Base-by-base conservation (phyloP, 2,329 filamentous ascomycete species). In the Monosporascus ibericus region DNA sequence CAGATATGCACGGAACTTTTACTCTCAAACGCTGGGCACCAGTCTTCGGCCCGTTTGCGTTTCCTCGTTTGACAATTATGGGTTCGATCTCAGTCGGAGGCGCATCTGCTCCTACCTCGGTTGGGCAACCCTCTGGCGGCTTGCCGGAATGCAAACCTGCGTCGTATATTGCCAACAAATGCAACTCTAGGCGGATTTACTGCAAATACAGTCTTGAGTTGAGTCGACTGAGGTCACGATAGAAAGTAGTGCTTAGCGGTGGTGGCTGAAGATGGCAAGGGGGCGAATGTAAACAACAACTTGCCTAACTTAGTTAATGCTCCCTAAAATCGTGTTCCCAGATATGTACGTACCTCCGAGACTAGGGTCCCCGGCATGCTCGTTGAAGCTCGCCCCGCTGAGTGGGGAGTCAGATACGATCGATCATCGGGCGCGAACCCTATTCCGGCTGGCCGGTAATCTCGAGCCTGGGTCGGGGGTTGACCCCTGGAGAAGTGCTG, bases 11-110 rank as follows among this genome's bases (percentile, higher is more conserved):
- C 27, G 27, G 27, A 27, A 27, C 8, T 27, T 27, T 11, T 8
- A 27, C 27, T 9, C 8, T 9, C 27, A 67, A 72, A 56, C 69
- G 68, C 54, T 73, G 68, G 2, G 60, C 3, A 52, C 65, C 18
- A 52, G 71, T 51, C 56, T 61, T 37, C 64, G 60, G n/a, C 63
- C 63, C 38, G 60, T 62, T 25, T 57, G 37, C 3, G 53, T 50
- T 36, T 68, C 59, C 17, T 69, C 61, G 54, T 72, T 72, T 38
- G n/a, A 46, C 15, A 48, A 72, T 65, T 34, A 65, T 65, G 22
- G 66, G 59, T 5, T 65, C 64, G 34, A 70, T 57, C 14, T 62
- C 42, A 7, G 48, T 47, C 63, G 65, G 66, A 27, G 11, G 7
- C 18, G 38, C 37, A 14, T 24, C 15, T 24, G 7, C 50, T 44